These are phyloP conservation scores for Flaveria robusta DNA, from an alignment of 129 eudicot genomes.

Conservation along the genomic window DNA sequence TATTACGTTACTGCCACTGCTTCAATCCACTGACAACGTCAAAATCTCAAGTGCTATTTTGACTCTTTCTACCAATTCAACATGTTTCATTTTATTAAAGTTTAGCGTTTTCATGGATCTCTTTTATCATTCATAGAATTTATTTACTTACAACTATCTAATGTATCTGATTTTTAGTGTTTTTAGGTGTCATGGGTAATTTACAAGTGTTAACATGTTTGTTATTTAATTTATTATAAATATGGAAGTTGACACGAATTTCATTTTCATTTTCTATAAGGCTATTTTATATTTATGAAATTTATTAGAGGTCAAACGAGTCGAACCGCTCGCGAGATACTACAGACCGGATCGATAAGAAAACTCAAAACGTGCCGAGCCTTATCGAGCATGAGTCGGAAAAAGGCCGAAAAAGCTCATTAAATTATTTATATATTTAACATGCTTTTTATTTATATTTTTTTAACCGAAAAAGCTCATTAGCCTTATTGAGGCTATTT, in stretches of 20 bases:
- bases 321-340: no score
- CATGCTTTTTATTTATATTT: no score
- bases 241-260: neutral
- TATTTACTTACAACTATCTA: slow-evolving; percentile 11
- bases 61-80: neutral
- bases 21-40: slow-evolving; percentile 13
- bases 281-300: neutral
- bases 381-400: no score
- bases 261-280: neutral
- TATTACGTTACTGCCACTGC: slow-evolving; percentile 80
- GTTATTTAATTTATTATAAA: neutral
- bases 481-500: no score
- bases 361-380: no score
- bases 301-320: neutral
- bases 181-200: neutral
- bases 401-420: no score
- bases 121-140: neutral
- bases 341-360: no score
- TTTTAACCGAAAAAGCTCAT: no score
- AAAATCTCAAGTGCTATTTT: slow-evolving; percentile 20
- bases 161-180: neutral
- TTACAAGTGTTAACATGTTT: neutral
- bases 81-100: slow-evolving; percentile 2
- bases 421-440: no score
- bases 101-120: slow-evolving; percentile 20